Percentiles rank a stretch among this genome's conserved stretches.
Evolutionary conservation across 2,329 filamentous ascomycete genomes (phyloP).

Genomic region (Macroventuria anomochaeta): DNA sequence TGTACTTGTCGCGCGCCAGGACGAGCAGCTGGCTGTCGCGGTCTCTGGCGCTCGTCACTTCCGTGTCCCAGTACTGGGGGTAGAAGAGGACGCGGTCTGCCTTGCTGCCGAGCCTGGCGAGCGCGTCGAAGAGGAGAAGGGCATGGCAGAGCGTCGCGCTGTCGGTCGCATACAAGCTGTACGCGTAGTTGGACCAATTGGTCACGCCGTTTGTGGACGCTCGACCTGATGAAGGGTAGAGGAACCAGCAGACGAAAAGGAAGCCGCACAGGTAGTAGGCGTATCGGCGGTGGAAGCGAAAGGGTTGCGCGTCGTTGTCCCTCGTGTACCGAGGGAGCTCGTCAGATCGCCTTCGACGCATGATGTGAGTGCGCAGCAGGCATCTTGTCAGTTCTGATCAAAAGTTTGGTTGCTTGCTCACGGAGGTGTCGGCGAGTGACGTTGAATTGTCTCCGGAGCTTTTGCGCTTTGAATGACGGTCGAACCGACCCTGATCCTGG

Average conservation of each 20-base stretch:
- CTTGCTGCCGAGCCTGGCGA: constrained; percentile 51
- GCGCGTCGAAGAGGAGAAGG: constrained; percentile 54
- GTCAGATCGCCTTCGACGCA: constrained; percentile 45
- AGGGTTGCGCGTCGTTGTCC: constrained; percentile 20
- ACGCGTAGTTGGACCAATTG: constrained; percentile 52
- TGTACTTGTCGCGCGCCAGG: constrained; percentile 57
- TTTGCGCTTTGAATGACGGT: neutral
- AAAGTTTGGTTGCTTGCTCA: neutral
- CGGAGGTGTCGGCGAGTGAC: constrained; percentile 5
- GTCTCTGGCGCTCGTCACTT: constrained; percentile 35
- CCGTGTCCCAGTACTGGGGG: constrained; percentile 49
- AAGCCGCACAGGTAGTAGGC: constrained; percentile 35
- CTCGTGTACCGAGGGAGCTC: constrained; percentile 43
- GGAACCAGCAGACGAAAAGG: constrained; percentile 38
- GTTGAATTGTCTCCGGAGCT: neutral
- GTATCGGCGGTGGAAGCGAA: constrained; percentile 40
- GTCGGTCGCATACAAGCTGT: constrained; percentile 54
- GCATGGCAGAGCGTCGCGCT: constrained; percentile 53
- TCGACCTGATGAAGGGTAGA: constrained; percentile 28
- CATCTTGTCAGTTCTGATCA: constrained; percentile 2
- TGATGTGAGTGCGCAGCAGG: constrained; percentile 22
- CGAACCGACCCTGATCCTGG: neutral
- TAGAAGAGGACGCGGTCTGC: constrained; percentile 57
- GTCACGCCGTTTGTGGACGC: constrained; percentile 11
- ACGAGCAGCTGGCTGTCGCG: constrained; percentile 56